Evolutionary conservation across 805 yeast genomes (phyloP).

Genomic region (Schizosaccharomyces cryophilus): DNA sequence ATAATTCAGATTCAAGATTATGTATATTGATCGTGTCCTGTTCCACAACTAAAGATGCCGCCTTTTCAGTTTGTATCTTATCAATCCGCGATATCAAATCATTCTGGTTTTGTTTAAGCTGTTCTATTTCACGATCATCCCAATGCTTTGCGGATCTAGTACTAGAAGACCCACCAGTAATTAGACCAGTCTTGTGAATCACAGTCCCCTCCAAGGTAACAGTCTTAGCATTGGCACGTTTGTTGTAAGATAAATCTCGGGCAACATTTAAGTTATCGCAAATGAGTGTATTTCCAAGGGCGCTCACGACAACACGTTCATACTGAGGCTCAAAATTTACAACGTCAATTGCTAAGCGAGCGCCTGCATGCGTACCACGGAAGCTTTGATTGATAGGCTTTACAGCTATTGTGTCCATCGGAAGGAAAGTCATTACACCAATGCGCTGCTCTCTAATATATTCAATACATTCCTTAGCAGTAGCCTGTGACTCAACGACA

Average conservation of each 20-base stretch:
- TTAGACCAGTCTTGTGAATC: constrained; percentile 62
- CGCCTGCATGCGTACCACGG: constrained; percentile 19
- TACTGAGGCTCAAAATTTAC: constrained; percentile 40
- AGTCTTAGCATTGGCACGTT: constrained; percentile 31
- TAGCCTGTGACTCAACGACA: constrained; percentile 45
- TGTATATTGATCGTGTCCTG: constrained; percentile 31
- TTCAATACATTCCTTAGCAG: constrained; percentile 54
- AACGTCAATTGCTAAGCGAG: constrained; percentile 49
- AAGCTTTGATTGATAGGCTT: constrained; percentile 28
- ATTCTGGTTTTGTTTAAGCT: constrained; percentile 27
- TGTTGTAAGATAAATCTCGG: constrained; percentile 43
- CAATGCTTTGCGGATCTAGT: constrained; percentile 28
- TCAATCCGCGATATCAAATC: constrained; percentile 27
- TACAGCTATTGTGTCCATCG: constrained; percentile 51
- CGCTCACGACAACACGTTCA: constrained; percentile 58
- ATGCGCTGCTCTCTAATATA: constrained; percentile 63
- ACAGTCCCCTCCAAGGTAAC: constrained; percentile 69
- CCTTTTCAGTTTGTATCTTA: constrained; percentile 19
- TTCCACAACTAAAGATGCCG: constrained; percentile 32
- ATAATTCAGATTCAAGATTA: constrained; percentile 18
- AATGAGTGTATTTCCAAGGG: constrained; percentile 54
- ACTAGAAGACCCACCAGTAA: constrained; percentile 71
- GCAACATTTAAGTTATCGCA: constrained; percentile 53
- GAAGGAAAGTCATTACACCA: constrained; percentile 72
- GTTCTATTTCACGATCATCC: constrained; percentile 26